Conservation (phyloP, 768 basidiomycete genomes). For the Rickenella mellea region DNA sequence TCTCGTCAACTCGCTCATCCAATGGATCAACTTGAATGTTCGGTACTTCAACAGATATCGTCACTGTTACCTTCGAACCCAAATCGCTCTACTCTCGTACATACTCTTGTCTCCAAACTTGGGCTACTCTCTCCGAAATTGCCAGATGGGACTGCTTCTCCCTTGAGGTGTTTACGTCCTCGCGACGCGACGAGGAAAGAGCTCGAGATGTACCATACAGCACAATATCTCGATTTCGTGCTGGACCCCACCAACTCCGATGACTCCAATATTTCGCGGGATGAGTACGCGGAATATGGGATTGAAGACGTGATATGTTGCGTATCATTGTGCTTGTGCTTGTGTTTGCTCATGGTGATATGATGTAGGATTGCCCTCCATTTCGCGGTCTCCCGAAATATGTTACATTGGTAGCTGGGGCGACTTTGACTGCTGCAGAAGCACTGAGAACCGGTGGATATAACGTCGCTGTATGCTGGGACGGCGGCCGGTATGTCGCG, state of each 20-base stretch:
- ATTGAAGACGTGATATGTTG: conserved; percentile 40
- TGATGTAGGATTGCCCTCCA: conserved; percentile 66
- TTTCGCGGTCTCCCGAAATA: conserved; percentile 67
- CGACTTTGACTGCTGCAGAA: conserved; percentile 63
- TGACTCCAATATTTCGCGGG: conserved; percentile 3
- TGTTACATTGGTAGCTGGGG: conserved; percentile 63
- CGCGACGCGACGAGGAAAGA: conserved; percentile 44
- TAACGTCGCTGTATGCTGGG: conserved; percentile 77
- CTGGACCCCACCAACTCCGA: conserved; percentile 24
- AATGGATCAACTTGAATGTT: neutral
- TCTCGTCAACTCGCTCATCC: neutral
- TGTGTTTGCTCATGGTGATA: neutral
- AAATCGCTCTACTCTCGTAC: conserved; percentile 56
- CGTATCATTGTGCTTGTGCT: neutral
- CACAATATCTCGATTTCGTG: conserved; percentile 58
- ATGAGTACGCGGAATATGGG: conserved; percentile 36
- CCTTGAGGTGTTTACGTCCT: conserved; percentile 40
- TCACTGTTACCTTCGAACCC: conserved; percentile 62
- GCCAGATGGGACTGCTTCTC: conserved; percentile 10
- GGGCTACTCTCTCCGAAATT: conserved; percentile 32
- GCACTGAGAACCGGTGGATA: conserved; percentile 40
- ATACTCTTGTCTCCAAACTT: conserved; percentile 47
- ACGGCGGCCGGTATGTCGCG: conserved; percentile 63
- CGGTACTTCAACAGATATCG: conserved; percentile 23
- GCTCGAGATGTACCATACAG: conserved; percentile 58